Percentiles rank a stretch among this genome's conserved stretches.
phyloP scores from a whole-genome alignment of 83 land plant species.

The Thuja plicata region DNA sequence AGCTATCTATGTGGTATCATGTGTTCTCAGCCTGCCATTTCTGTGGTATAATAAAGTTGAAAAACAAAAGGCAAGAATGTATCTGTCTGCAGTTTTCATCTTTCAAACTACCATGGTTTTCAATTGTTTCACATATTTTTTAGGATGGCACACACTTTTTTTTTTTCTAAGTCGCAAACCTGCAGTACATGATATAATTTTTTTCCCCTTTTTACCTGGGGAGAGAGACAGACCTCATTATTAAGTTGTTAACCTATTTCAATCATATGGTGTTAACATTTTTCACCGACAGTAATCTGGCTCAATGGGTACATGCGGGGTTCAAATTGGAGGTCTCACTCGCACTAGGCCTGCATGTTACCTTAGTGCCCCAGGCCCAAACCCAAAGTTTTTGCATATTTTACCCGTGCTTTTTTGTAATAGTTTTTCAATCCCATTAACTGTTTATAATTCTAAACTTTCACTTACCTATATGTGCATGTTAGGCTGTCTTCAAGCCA shows the following conservation, averaged over 20 bases:
- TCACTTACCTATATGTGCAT: not conserved
- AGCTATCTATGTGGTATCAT: not conserved
- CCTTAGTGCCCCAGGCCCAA: not conserved
- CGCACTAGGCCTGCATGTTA: no score
- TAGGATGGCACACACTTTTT: no score
- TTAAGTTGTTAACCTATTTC: no score
- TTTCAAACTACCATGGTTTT: not conserved
- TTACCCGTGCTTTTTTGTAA: not conserved
- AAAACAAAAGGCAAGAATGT: not conserved
- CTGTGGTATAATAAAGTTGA: not conserved
- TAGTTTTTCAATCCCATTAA: slow-evolving; percentile 4
- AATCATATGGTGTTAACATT: no score
- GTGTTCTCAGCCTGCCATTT: not conserved
- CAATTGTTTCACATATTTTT: not conserved
- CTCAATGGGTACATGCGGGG: not conserved
- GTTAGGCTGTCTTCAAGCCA: slow-evolving; percentile 79
- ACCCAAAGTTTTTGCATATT: not conserved
- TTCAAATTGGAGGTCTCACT: no score
- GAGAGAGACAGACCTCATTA: no score
- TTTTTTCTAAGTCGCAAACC: no score
- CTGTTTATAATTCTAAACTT: not conserved
- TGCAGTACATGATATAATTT: no score
- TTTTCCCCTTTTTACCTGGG: no score
- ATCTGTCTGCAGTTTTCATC: not conserved
- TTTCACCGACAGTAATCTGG: no score